A percentile compares a stretch with the other conserved stretches of the same genome.
Evolutionary conservation across 2,329 filamentous ascomycete species (phyloP).

Genomic region (Trichoderma arundinaceum): DNA sequence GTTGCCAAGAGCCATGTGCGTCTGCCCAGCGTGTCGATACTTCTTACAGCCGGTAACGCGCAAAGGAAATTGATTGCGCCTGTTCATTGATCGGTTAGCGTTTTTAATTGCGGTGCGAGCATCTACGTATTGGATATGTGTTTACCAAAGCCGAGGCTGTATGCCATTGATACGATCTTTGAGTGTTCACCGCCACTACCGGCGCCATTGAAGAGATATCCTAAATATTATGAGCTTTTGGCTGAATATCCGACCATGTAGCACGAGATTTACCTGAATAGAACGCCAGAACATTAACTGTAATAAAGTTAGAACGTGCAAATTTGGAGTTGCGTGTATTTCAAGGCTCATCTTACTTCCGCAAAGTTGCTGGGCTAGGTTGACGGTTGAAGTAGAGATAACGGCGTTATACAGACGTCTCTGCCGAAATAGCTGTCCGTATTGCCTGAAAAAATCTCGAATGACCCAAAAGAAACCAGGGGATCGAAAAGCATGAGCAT

Average conservation of each 20-base stretch:
- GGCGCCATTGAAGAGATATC: slow-evolving; percentile 38
- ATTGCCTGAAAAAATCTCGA: slow-evolving; percentile 40
- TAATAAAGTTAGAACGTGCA: neutral
- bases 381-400: slow-evolving; percentile 42
- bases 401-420: slow-evolving; percentile 43
- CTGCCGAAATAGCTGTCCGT: slow-evolving; percentile 39
- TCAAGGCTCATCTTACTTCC: slow-evolving; percentile 36
- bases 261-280: slow-evolving; percentile 46
- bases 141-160: slow-evolving; percentile 43
- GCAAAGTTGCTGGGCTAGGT: slow-evolving; percentile 44
- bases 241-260: too few species aligned
- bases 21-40: slow-evolving; percentile 47
- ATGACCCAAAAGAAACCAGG: slow-evolving; percentile 41
- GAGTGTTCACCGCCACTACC: slow-evolving; percentile 34
- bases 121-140: too few species aligned
- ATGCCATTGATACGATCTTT: slow-evolving; percentile 38
- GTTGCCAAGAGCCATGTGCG: slow-evolving; percentile 52
- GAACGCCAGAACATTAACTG: slow-evolving; percentile 52
- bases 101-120: neutral
- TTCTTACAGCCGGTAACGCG: slow-evolving; percentile 46
- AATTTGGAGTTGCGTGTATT: neutral
- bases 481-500: slow-evolving; percentile 35
- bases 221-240: slow-evolving; percentile 15
- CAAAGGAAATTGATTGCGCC: slow-evolving; percentile 51
- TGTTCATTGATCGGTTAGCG: slow-evolving; percentile 21